Evolutionary conservation across 495 filamentous ascomycete genomes (phyloP).

Genomic region (Hapsidospora chrysogenum): DNA sequence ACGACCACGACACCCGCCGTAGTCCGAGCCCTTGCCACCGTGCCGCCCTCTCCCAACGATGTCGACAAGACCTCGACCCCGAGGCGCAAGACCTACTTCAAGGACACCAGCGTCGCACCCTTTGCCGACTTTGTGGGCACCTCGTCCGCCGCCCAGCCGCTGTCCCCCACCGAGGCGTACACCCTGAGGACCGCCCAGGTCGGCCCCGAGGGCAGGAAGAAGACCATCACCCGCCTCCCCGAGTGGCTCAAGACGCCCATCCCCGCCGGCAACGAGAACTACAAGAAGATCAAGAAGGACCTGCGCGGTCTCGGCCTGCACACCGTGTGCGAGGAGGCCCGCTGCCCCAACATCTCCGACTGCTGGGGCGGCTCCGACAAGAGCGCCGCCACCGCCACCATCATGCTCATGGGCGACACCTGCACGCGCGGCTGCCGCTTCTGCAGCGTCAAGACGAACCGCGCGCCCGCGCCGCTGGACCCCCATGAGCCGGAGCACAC

Average conservation of each 20-base stretch:
- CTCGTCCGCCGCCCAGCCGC: conserved; percentile 16
- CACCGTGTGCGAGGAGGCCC: conserved; percentile 94
- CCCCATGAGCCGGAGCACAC: conserved; percentile 95
- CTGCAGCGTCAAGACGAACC: conserved; percentile 84
- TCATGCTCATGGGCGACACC: conserved; percentile 99
- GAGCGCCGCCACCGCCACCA: conserved; percentile 83
- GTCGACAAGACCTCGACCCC: conserved; percentile 4
- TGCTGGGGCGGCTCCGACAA: conserved; percentile 92
- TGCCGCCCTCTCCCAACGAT: conserved; percentile 2
- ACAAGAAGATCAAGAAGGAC: conserved; percentile 85
- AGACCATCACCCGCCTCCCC: conserved; percentile 79
- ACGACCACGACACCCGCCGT: not conserved
- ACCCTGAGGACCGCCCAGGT: conserved; percentile 63
- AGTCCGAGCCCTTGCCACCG: conserved; percentile 1
- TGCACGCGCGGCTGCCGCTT: conserved; percentile 95
- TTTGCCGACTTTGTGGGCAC: conserved; percentile 64
- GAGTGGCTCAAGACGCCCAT: conserved; percentile 95
- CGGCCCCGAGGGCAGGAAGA: conserved; percentile 64
- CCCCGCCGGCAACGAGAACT: conserved; percentile 56
- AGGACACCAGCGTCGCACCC: conserved; percentile 69
- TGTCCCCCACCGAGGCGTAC: conserved; percentile 40
- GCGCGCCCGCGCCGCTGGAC: conserved; percentile 66
- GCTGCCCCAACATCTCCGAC: conserved; percentile 92
- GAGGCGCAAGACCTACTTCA: conserved; percentile 52
- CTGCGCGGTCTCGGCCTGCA: conserved; percentile 77